Base-by-base conservation (phyloP, 1,284 basidiomycete genomes). In the Exobasidium cylindrosporum region DNA sequence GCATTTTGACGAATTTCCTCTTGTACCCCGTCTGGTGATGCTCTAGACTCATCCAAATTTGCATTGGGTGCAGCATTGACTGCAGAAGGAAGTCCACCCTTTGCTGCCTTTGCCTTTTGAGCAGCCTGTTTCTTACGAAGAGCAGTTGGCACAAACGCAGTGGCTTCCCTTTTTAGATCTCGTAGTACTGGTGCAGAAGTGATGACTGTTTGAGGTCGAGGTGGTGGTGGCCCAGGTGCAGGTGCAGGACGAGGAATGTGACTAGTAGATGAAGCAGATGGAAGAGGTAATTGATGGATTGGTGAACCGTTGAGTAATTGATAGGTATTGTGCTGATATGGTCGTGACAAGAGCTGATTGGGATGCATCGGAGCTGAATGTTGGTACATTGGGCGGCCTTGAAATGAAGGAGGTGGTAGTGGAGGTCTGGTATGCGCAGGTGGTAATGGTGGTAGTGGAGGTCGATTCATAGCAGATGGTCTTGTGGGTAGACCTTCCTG, bases 141-240 rank as follows among this genome's bases (percentile, higher is more conserved):
- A 2, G 72, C 65, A 3, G 74, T 58, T 3, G 78, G 78, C 1
- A 79, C 70, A 46, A 80, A 80, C 1, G 68, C 62, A 4, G 76
- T 76, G 0, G 74, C 64, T 44, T 78, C 76, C 26, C 70, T 72
- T 58, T 72, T 73, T 23, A 78, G 60, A 58, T 78, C 70, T 23
- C 78, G 78, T 45, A 80, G 58, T 54, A 77, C 71, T 1, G 78
- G 78, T 30, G 66, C 69, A 13, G 77, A 72, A 11, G 68, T 69
- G 30, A 79, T 62, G n/a, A n/a, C 58, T 61, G 46, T 58, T 60
- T 45, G 55, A 59, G 29, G 57, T 26, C 43, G 59, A 31, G 57
- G 47, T 44, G 59, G 63, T 52, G 63, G 72, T 24, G 62, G 68
- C 23, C 63, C 61, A 57, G 55, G 55, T 14, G 32, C 28, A 55